These are phyloP conservation scores for Diaporthe sp. DNA, from an alignment of 2,329 filamentous ascomycete species.

Conservation along the genomic window DNA sequence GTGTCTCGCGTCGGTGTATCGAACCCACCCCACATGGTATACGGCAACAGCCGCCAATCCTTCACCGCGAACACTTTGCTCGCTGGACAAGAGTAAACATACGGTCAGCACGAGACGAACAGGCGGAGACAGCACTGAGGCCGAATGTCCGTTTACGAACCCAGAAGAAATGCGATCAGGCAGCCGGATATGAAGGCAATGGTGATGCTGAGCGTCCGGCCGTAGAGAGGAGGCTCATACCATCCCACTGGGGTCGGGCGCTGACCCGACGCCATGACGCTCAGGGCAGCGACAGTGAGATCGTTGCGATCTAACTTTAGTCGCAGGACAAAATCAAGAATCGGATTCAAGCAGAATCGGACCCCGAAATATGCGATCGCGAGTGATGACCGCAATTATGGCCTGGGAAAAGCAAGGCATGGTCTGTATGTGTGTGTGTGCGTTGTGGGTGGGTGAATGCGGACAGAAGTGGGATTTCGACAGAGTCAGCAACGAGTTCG, in stretches of 20 bases:
- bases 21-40: conserved; percentile 26
- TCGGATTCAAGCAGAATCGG: not conserved
- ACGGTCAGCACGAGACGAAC: not conserved
- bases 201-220: conserved; percentile 24
- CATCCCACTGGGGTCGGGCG: conserved; percentile 18
- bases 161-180: conserved; percentile 12
- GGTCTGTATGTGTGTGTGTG: not conserved
- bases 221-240: conserved; percentile 23
- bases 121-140: too few species aligned
- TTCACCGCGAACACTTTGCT: conserved; percentile 17
- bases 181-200: conserved; percentile 24
- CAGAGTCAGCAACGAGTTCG: not conserved
- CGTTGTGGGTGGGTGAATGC: not conserved
- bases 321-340: not conserved
- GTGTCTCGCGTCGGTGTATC: not conserved
- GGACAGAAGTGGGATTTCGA: not conserved
- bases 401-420: not conserved
- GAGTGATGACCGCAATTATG: not conserved
- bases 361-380: not conserved
- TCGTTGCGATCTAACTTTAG: not conserved
- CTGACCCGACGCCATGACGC: conserved; percentile 24
- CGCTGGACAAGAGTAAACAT: not conserved
- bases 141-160: not conserved
- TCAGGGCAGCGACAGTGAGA: conserved; percentile 1
- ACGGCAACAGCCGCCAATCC: conserved; percentile 13